Percentiles rank a stretch among this genome's conserved stretches.
phyloP scores from a whole-genome alignment of 1,284 basidiomycete species.

The Tausonia pullulans region DNA sequence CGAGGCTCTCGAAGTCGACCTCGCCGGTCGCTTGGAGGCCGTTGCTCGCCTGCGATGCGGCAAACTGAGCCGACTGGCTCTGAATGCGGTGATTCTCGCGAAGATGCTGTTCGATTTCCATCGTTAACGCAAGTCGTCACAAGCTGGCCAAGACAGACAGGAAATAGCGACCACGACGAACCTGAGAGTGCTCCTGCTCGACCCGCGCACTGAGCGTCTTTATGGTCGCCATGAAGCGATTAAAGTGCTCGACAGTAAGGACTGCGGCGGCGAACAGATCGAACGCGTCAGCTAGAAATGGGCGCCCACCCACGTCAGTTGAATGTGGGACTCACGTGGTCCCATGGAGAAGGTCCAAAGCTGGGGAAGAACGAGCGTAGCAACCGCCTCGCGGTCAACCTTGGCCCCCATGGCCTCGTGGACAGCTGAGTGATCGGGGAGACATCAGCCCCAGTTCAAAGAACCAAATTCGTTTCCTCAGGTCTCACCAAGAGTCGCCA shows the following conservation, averaged over 20 bases:
- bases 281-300: background rate
- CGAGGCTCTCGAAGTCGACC: constrained; percentile 35
- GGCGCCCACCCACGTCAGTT: background rate
- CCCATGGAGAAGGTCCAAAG: constrained; percentile 95
- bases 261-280: constrained; percentile 40
- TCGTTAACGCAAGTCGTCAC: no score
- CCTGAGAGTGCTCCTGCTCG: constrained; percentile 30
- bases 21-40: constrained; percentile 26
- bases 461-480: background rate
- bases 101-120: constrained; percentile 25
- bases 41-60: constrained; percentile 11
- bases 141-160: no score
- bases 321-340: constrained; percentile 50
- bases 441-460: background rate
- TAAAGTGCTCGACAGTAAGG: constrained; percentile 80
- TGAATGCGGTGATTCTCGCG: constrained; percentile 34
- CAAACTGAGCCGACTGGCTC: constrained; percentile 25
- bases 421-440: constrained; percentile 86
- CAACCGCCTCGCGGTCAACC: constrained; percentile 87
- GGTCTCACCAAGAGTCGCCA: background rate
- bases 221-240: constrained; percentile 62
- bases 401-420: constrained; percentile 96
- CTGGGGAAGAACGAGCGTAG: constrained; percentile 83
- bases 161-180: no score
- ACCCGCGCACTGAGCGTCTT: constrained; percentile 33